Percentiles rank a stretch among this genome's conserved stretches.
These are phyloP conservation scores for Exobasidium cylindrosporum DNA, from an alignment of 1,284 basidiomycete genomes.

Conservation along the genomic window DNA sequence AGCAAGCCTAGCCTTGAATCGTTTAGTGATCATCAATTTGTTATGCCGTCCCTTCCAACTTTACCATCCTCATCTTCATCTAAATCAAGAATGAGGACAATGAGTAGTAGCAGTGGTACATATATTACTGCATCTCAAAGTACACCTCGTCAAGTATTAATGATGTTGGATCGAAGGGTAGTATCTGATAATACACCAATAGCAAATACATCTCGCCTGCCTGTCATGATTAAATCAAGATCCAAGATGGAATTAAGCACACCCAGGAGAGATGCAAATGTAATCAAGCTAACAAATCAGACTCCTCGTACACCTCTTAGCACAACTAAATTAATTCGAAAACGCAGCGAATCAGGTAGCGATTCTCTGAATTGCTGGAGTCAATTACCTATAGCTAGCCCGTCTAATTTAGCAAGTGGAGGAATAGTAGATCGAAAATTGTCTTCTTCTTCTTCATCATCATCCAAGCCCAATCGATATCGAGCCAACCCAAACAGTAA, in stretches of 20 bases:
- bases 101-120: not conserved
- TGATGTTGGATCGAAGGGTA: not conserved
- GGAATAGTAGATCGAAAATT: too few species aligned
- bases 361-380: too few species aligned
- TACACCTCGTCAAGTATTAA: not conserved
- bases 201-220: not conserved
- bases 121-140: not conserved
- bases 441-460: not conserved
- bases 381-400: too few species aligned
- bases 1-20: not conserved
- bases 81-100: not conserved
- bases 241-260: not conserved
- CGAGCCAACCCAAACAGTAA: conserved; percentile 80
- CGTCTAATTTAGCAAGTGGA: too few species aligned
- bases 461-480: conserved; percentile 60
- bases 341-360: too few species aligned
- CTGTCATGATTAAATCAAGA: not conserved
- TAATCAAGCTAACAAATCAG: too few species aligned
- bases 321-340: too few species aligned
- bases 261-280: too few species aligned
- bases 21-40: not conserved
- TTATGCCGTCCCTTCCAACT: not conserved
- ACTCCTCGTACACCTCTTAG: not conserved
- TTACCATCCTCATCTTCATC: not conserved
- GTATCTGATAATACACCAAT: not conserved